A percentile compares a stretch with the other conserved stretches of the same genome.
phyloP scores from a whole-genome alignment of 495 filamentous ascomycete species.

The Cercophora scortea region DNA sequence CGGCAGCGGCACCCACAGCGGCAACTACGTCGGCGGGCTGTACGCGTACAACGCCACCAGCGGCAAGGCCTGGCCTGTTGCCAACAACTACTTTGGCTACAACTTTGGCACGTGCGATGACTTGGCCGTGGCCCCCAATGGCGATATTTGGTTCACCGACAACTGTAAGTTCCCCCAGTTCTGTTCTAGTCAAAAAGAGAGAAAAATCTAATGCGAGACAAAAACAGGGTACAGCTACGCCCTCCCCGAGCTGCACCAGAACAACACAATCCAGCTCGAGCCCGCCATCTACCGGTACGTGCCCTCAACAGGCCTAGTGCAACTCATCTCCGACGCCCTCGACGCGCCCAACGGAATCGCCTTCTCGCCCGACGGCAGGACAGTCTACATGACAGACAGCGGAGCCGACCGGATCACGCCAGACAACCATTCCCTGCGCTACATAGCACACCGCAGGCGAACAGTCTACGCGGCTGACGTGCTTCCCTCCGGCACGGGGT shows the following conservation, averaged over 20 bases:
- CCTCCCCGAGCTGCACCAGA: not conserved
- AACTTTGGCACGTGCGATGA: not conserved
- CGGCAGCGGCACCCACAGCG: not conserved
- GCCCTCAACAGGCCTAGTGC: not conserved
- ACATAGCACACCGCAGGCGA: not conserved
- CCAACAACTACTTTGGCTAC: not conserved
- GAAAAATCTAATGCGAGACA: too few relatives aligned
- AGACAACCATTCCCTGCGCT: not conserved
- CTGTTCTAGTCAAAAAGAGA: not conserved
- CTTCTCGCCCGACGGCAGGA: not conserved
- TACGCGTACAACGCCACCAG: not conserved
- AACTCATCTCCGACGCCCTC: not conserved
- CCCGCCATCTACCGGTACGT: not conserved
- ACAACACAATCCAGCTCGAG: not conserved
- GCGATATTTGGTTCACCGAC: not conserved
- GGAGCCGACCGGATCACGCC: not conserved
- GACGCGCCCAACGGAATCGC: not conserved
- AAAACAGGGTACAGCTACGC: not conserved
- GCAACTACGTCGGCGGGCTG: not conserved
- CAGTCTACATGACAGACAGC: not conserved
- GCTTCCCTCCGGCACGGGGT: not conserved
- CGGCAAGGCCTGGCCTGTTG: not conserved
- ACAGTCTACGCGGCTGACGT: not conserved
- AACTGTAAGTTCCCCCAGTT: not conserved
- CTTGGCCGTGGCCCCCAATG: not conserved